Percentiles rank a stretch among this genome's conserved stretches.
These are phyloP conservation scores for Saposhnikovia divaricata DNA, from an alignment of 129 eudicot genomes.

Conservation along the genomic window DNA sequence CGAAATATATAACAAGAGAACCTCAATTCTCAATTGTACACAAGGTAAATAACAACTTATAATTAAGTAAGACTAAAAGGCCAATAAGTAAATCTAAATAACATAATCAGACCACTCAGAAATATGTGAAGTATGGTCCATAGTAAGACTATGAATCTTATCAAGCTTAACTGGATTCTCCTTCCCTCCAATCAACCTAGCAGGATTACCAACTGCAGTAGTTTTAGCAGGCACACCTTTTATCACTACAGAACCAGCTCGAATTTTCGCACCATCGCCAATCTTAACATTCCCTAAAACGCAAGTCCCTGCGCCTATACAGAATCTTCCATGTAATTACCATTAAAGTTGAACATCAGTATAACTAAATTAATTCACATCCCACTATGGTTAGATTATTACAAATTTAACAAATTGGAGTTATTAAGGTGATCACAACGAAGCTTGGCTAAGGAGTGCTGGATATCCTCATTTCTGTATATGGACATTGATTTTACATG, in stretches of 20 bases:
- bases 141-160: conserved; percentile 79
- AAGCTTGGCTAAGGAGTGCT: too few relatives aligned
- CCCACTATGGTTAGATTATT: too few relatives aligned
- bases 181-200: conserved; percentile 75
- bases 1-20: conserved; percentile 10
- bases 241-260: conserved; percentile 89
- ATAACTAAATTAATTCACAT: too few relatives aligned
- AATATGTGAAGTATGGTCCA: conserved; percentile 90
- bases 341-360: too few relatives aligned
- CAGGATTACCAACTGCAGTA: conserved; percentile 91
- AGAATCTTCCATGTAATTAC: too few relatives aligned
- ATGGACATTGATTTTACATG: too few relatives aligned
- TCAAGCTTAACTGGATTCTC: conserved; percentile 65
- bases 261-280: conserved; percentile 84
- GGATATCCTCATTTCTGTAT: too few relatives aligned
- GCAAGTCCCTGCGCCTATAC: conserved; percentile 95
- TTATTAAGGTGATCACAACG: too few relatives aligned
- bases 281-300: conserved; percentile 75
- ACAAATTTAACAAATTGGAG: too few relatives aligned
- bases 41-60: not conserved
- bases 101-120: conserved; percentile 81
- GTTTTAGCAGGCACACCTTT: conserved; percentile 78
- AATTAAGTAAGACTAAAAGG: not conserved
- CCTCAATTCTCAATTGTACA: conserved; percentile 12
- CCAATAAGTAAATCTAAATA: conserved; percentile 29